These are phyloP conservation scores for Aspergillus novoparasiticus DNA, from an alignment of 2,329 filamentous ascomycete genomes.

Conservation along the genomic window DNA sequence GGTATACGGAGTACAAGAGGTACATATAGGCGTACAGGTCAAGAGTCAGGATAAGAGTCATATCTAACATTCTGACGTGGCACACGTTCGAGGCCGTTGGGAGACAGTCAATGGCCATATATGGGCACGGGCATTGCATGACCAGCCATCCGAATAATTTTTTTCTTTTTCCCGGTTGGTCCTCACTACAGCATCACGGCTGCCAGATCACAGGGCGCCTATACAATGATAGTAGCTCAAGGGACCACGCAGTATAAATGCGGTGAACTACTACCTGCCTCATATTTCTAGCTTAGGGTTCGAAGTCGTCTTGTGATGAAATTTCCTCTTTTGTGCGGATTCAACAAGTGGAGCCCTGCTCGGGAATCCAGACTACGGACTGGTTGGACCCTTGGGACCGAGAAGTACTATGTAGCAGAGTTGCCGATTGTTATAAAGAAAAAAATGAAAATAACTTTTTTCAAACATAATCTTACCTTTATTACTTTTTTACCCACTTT, in stretches of 20 bases:
- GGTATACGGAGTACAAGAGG: background rate
- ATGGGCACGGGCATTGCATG: background rate
- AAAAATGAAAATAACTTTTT: background rate
- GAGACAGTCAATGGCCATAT: background rate
- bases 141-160: background rate
- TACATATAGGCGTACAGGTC: conserved; percentile 7
- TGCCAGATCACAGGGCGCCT: background rate
- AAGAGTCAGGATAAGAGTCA: background rate
- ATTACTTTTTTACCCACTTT: background rate
- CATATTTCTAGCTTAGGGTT: background rate
- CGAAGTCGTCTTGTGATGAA: background rate
- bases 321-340: background rate
- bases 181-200: background rate
- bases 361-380: background rate
- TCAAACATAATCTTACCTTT: background rate
- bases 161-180: background rate
- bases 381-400: background rate
- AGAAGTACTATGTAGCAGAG: background rate
- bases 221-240: background rate
- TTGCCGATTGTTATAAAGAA: background rate
- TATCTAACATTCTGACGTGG: conserved; percentile 11
- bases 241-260: background rate
- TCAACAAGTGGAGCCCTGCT: background rate
- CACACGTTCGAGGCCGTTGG: conserved; percentile 2
- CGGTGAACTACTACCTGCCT: background rate